Base-by-base conservation (phyloP, 257 asterid species). In the Perilla frutescens region DNA sequence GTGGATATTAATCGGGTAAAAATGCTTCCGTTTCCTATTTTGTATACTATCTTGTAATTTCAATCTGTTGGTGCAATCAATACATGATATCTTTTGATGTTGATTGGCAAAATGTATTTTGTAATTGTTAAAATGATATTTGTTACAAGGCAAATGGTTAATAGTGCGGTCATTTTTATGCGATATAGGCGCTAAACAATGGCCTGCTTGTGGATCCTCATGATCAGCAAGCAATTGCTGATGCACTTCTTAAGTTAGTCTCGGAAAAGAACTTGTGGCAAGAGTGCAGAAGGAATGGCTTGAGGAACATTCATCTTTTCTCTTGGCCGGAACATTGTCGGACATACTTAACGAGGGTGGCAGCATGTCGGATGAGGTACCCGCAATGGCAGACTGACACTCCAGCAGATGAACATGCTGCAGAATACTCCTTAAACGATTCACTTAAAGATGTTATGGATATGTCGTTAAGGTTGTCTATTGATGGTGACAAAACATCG, bases 251-350 rank as follows among this genome's bases (percentile, higher is more conserved):
- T 84, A 95, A 92, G 87, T 83, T 95, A 80, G 99, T 95, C 61
- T 93, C 99, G 14, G 96, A 90, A 50, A 90, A 83, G 84, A 96
- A 95, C 10, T 92, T 95, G 72, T 92, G 99, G 99, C 85, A 90
- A 8, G 92, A 89, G 77, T 95, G 99, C 74, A 82, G 98, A 80
- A 86, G 87, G 59, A 91, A 89, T 81, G 99, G 99, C 43, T 81
- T 95, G 76, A 95, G 86, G 84, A 95, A 92, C 79, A 90, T 95
- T 74, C 99, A 90, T 73, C 96, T 92, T 20, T 95, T 91, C 71
- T 95, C 99, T 3, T 95, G 99, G 98, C 96, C 97, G 1, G 99
- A 95, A 72, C 99, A 95, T 68, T 95, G 99, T 71, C 86, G 93
- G 53, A 93, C 96, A 5, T 93, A 93, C 80, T 80, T 91, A 53